Evolutionary conservation across 495 filamentous ascomycete species (phyloP).

Genomic region (Podospora pseudoanserina): DNA sequence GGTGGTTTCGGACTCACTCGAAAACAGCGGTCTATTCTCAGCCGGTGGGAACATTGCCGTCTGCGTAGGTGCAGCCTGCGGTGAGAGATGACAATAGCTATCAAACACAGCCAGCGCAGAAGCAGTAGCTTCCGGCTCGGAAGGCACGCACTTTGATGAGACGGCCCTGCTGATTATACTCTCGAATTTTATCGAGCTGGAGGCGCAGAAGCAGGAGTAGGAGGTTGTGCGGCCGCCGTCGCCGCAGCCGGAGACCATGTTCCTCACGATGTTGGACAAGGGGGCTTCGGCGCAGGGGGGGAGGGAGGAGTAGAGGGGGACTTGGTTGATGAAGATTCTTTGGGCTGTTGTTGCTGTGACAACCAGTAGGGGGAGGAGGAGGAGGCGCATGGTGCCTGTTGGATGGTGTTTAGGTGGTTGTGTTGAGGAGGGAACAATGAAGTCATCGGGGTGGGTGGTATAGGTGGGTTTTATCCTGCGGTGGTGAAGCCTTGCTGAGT

Average conservation of each 20-base stretch:
- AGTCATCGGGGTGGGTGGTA: background rate
- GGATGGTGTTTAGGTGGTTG: background rate
- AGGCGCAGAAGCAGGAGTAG: constrained; percentile 27
- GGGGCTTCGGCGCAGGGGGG: constrained; percentile 23
- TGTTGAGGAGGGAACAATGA: background rate
- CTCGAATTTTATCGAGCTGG: constrained; percentile 30
- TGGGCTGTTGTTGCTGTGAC: background rate
- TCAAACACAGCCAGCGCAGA: constrained; percentile 9
- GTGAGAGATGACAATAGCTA: constrained; percentile 7
- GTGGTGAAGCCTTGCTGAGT: background rate
- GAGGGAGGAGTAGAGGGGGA: constrained; percentile 20
- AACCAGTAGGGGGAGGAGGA: background rate
- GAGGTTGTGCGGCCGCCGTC: constrained; percentile 23
- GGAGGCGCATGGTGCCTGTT: background rate
- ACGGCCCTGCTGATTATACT: constrained; percentile 8
- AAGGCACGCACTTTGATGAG: constrained; percentile 4
- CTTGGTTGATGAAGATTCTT: constrained; percentile 25
- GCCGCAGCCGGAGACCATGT: constrained; percentile 26
- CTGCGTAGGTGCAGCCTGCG: no score
- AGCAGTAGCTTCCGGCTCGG: background rate
- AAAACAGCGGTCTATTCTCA: no score
- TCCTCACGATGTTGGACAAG: constrained; percentile 22
- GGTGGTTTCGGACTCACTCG: no score
- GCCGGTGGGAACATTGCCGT: no score
- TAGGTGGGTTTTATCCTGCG: background rate